Evolutionary conservation across 352 stramenopile genomes (phyloP).

Genomic region (Globisporangium viniferum): DNA sequence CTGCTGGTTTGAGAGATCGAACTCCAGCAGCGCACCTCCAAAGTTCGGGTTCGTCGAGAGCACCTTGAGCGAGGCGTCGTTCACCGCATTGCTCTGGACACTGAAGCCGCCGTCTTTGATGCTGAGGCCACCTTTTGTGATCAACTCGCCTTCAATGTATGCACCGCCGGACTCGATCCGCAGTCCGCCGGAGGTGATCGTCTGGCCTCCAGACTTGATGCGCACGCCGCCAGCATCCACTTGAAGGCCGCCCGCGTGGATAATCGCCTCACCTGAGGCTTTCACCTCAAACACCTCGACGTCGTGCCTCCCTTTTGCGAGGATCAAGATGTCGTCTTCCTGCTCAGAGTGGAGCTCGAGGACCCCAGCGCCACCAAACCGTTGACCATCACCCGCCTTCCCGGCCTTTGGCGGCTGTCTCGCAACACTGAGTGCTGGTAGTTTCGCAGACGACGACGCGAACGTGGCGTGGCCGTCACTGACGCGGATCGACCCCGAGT

Average conservation of each 20-base stretch:
- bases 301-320: constrained; percentile 23
- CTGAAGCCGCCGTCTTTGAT: constrained; percentile 61
- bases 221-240: constrained; percentile 48
- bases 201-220: constrained; percentile 55
- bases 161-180: constrained; percentile 52
- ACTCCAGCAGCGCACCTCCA: constrained; percentile 45
- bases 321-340: constrained; percentile 24
- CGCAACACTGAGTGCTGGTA: constrained; percentile 10
- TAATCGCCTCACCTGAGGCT: constrained; percentile 41
- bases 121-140: constrained; percentile 46
- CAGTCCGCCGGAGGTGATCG: constrained; percentile 57
- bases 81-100: constrained; percentile 42
- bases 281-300: constrained; percentile 54
- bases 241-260: constrained; percentile 54
- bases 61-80: constrained; percentile 41
- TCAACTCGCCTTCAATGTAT: constrained; percentile 51
- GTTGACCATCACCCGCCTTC: constrained; percentile 7
- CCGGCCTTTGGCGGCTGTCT: constrained; percentile 1
- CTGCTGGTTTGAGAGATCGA: constrained; percentile 34
- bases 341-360: constrained; percentile 17
- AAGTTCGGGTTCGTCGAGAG: constrained; percentile 47
- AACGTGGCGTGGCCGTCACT: constrained; percentile 26
- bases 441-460: constrained; percentile 3
- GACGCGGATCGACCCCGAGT: constrained; percentile 36
- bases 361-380: constrained; percentile 10